These are phyloP conservation scores for Mrakia gelida DNA, from an alignment of 768 basidiomycete genomes.

Conservation along the genomic window DNA sequence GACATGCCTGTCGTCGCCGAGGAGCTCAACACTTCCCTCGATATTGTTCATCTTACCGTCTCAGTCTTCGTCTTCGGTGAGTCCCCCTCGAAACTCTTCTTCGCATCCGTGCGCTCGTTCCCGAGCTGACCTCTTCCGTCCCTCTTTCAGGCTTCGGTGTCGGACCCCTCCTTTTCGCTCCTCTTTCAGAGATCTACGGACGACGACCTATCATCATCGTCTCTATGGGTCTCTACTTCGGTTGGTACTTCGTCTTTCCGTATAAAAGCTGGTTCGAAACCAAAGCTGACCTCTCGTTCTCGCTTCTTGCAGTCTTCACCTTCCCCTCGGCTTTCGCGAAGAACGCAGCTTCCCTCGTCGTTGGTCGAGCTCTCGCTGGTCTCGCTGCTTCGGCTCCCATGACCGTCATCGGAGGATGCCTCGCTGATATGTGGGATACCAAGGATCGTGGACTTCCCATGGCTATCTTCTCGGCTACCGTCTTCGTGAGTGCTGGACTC, in stretches of 20 bases:
- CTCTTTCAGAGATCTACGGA: slow-evolving; percentile 40
- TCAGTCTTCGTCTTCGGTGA: slow-evolving; percentile 30
- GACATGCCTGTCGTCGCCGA: slow-evolving; percentile 27
- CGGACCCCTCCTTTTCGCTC: slow-evolving; percentile 43
- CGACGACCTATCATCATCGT: slow-evolving; percentile 39
- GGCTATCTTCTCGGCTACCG: slow-evolving; percentile 39
- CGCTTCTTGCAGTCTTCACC: slow-evolving; percentile 37
- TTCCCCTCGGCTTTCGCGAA: slow-evolving; percentile 41
- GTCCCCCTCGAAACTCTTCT: too few relatives aligned
- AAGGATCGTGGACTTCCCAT: slow-evolving; percentile 42
- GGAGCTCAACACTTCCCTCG: slow-evolving; percentile 35
- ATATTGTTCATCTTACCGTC: slow-evolving; percentile 32
- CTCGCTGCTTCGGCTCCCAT: slow-evolving; percentile 40
- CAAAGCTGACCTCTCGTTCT: background rate
- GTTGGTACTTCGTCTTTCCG: too few relatives aligned
- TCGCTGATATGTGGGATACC: slow-evolving; percentile 38
- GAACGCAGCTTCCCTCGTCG: slow-evolving; percentile 39
- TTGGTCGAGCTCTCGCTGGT: slow-evolving; percentile 42
- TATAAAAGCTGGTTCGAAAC: too few relatives aligned
- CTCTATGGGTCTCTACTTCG: slow-evolving; percentile 38
- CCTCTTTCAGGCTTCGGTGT: slow-evolving; percentile 32
- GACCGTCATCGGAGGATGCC: slow-evolving; percentile 32
- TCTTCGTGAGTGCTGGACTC: slow-evolving; percentile 5
- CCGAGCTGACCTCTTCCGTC: too few relatives aligned
- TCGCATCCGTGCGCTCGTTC: too few relatives aligned